A percentile compares a stretch with the other conserved stretches of the same genome.
Conservation (phyloP, 1,139 yeast species). For the Suzukiozyma palmioleophila region DNA sequence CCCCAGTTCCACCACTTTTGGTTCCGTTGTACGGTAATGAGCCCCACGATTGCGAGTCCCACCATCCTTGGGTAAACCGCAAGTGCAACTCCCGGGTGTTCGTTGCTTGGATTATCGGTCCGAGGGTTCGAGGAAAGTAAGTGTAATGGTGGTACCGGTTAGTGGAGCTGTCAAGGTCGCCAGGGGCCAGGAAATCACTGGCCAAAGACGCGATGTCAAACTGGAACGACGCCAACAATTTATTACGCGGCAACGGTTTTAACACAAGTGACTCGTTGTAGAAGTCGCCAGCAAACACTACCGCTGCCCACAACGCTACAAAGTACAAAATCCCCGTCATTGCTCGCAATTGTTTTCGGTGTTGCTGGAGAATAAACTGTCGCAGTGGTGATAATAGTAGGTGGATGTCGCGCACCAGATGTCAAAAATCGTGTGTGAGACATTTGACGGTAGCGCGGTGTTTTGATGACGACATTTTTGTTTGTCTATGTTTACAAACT, state of each 20-base stretch:
- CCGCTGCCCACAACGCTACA: not conserved
- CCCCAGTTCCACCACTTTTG: conserved; percentile 90
- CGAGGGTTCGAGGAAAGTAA: conserved; percentile 75
- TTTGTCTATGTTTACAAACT: not conserved
- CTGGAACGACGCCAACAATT: conserved; percentile 60
- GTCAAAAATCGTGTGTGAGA: not conserved
- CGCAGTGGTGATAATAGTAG: too few species aligned
- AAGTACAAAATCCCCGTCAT: not conserved
- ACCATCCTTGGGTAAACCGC: conserved; percentile 90
- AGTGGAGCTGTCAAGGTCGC: conserved; percentile 4
- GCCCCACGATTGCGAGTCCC: conserved; percentile 93
- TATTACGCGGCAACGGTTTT: conserved; percentile 68
- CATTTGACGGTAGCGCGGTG: not conserved
- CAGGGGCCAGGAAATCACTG: conserved; percentile 24
- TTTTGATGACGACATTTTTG: not conserved
- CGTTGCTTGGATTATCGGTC: conserved; percentile 68
- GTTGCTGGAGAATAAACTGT: too few species aligned
- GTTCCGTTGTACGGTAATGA: conserved; percentile 67
- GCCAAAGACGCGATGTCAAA: conserved; percentile 57
- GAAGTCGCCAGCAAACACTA: conserved; percentile 4
- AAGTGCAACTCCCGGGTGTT: conserved; percentile 73
- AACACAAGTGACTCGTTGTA: conserved; percentile 59
- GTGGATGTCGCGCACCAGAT: not conserved
- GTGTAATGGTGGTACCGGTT: conserved; percentile 50
- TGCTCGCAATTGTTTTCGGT: too few species aligned